Base-by-base conservation (phyloP, 306 rosid genomes). In the Chamaecrista fasciculata region DNA sequence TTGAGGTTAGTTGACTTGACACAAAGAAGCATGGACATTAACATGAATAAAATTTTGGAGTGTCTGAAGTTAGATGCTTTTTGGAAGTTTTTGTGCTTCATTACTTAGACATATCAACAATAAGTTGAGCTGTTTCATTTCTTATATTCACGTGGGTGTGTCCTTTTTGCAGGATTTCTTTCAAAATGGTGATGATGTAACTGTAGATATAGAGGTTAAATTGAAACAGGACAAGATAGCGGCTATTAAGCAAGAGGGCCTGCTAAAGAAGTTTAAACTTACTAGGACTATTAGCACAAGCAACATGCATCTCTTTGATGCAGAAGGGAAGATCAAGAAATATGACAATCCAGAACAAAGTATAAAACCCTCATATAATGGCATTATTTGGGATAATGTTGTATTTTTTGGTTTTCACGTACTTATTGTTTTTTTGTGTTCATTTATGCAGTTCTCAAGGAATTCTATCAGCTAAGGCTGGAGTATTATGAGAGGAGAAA, bases 291-390 rank as follows among this genome's bases (percentile, higher is more conserved):
- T 90, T 10, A 84, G 90, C 83, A 94, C 94, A 18, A 85, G 75
- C 69, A 94, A 94, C 81, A 94, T 94, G 98, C 95, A 94, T 75
- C 84, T 94, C 57, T 94, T 94, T 74, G 96, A 94, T 49, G 74
- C 85, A 3, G 88, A 86, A 21, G 97, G 98, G 48, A 78, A 80
- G 44, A 90, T 94, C 10, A 90, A 88, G 89, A 94, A 90, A 77
- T 94, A 83, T 44, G 96, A 94, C 73, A 81, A 47, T 50, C 86
- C 96, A 1, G 98, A 90, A 59, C 96, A 90, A 86, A 86, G 98
- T 94, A 90, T 33, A n/a, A n/a, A 78, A 7, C 58, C 31, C 40
- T 59, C 16, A 24, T 20, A 18, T 11, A n/a, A 24, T 59, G 10
- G 19, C 19, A 25, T 70, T 24, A 10, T 52, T 20, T 51, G 24